Base-by-base conservation (phyloP, 192 early-diverging fungal species). In the Umbelopsis ramanniana region DNA sequence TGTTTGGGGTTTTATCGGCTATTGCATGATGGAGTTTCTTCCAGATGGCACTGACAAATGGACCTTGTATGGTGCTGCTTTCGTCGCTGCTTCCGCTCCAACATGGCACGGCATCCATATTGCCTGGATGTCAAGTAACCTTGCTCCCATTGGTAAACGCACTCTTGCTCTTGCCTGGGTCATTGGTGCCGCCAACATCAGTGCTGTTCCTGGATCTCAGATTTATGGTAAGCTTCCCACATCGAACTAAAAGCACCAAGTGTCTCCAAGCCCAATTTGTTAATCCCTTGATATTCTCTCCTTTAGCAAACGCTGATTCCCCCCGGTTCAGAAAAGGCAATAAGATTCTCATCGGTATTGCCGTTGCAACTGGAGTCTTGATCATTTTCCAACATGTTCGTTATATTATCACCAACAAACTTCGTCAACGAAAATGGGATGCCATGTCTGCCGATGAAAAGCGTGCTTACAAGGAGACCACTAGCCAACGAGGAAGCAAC, bases 291-390 rank as follows among this genome's bases (percentile, higher is more conserved):
- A 1, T 43, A 8, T 43, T 43, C 40, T 43, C 40, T 43, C 6
- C 40, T 52, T 24, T 46, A 71, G 60, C 38, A 38, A 45, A 33
- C 9, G 69, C 74, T 14, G 83, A 89, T 50, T 75, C 84, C 0
- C 89, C 89, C 0, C 75, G 79, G 1, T 90, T 84, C 66, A 76
- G 82, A 26, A 48, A 69, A 0, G 87, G 87, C 17, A 85, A 84
- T 76, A 79, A 74, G 81, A 77, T 88, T 38, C 48, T 81, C 14
- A 70, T 86, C 33, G 87, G 76, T 0, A 74, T 87, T 15, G 23
- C 78, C 5, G n/a, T 71, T 23, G 74, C 76, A 8, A 75, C 73
- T 8, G 69, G 81, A 19, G 29, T 77, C 15, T 63, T 84, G 17
- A 85, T 81, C 23, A 68, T 85, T 12, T 73, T 82, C 55, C 84